Evolutionary conservation across 2,329 filamentous ascomycete species (phyloP), one percentile per base, ranked within the genome.

Genomic region (Lachnellula hyalina): DNA sequence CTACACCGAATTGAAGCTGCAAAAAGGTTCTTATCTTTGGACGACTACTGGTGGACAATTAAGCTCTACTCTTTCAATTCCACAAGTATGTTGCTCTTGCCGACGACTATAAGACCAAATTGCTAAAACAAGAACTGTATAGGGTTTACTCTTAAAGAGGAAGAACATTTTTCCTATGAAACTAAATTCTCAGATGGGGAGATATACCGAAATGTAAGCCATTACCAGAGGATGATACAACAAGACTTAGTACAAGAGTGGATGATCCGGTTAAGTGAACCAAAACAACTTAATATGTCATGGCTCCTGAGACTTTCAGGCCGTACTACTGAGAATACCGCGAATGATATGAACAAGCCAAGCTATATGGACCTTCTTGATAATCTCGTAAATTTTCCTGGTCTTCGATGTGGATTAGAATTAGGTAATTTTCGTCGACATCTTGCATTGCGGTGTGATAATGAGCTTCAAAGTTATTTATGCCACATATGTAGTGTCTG

Each of bases 341-440:
- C 23, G 23, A 25, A 25, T 25, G 4, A 25, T 38, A 25, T 23
- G 5, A 32, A 25, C 2, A 32, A 47, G 2, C 19, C 7, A 7
- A 38, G n/a, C 36, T 47, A 32, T 28, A 32, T 25, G 23, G 9
- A 7, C 15, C 12, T 14, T 9, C 23, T 57, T 25, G 46, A 51
- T 25, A 12, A 40, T 15, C 42, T 56, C 5, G 6, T 38, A 12
- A 6, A 2, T 14, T 53, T 53, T 19, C 51, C 54, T 14, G 47
- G 51, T 12, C 34, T 56, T 17, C 51, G 25, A 40, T 35, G 14
- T 40, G 34, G 51, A 3, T 41, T 56, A 14, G 47, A 57, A n/a
- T 45, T 57, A 19, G 55, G 55, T 0, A 57, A 57, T 40, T 14
- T 42, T 21, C 21, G 11, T 15, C 25, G 14, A 19, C 42, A 47